Evolutionary conservation across 139 green algal species (phyloP).

Genomic region (Diplosphaera chodatii): DNA sequence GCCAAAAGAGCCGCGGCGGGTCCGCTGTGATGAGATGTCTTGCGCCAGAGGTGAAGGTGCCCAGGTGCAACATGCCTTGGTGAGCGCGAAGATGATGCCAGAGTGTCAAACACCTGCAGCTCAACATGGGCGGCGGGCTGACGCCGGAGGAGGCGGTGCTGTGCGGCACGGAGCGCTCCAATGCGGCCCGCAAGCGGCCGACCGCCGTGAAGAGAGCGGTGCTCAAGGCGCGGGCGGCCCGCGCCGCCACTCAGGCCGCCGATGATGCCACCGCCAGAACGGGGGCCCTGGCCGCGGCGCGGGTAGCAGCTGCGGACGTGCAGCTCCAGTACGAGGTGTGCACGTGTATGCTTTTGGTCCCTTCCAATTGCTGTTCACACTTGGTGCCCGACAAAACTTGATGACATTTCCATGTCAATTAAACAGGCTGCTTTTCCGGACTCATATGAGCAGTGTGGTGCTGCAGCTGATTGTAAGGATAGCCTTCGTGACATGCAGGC

Average conservation of each 20-base stretch:
- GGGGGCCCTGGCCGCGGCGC: not conserved
- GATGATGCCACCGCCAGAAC: not conserved
- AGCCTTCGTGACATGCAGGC: not conserved
- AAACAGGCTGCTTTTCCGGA: too few species aligned
- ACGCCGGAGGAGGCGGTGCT: constrained; percentile 1
- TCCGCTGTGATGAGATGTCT: too few species aligned
- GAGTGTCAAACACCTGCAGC: not conserved
- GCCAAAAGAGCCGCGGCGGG: too few species aligned
- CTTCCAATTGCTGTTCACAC: too few species aligned
- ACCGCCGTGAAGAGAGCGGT: not conserved
- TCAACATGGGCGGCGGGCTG: not conserved
- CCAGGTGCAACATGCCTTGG: too few species aligned
- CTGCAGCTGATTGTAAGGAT: too few species aligned
- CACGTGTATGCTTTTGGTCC: too few species aligned
- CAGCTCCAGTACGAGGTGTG: not conserved
- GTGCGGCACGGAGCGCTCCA: not conserved
- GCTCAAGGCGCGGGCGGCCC: not conserved
- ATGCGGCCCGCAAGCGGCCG: not conserved
- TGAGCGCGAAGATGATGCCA: too few species aligned
- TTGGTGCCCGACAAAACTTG: too few species aligned
- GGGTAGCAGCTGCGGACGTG: not conserved
- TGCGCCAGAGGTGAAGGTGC: too few species aligned
- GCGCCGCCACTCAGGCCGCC: not conserved
- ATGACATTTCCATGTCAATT: too few species aligned
- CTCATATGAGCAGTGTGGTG: too few species aligned